Base-by-base conservation (phyloP, 1,284 basidiomycete genomes). In the Irpex sp. region DNA sequence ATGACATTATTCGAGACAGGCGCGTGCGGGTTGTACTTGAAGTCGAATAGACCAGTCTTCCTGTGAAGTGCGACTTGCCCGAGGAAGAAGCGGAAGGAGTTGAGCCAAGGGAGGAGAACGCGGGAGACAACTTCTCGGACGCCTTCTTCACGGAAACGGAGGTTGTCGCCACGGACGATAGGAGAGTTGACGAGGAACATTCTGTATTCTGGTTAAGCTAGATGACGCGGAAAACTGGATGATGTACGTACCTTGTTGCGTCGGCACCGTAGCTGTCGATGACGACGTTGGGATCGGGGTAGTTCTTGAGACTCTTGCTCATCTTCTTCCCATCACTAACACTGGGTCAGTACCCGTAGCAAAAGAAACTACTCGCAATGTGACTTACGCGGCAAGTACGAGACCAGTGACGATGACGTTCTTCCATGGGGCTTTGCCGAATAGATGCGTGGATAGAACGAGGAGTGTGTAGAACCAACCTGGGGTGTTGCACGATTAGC, bases 111-210 rank as follows among this genome's bases (percentile, higher is more conserved):
- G 47, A 98, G 82, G 67, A 99, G 89, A 35, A 98, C 96, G 21
- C 93, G 90, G 37, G 94, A 92, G 68, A 99, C 84, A 63, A 99
- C 95, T 68, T 98, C 96, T 68, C 94, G 92, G 61, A 99, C 97
- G 66, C 97, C 97, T 66, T 96, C 94, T 76, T 99, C 97, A 61
- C 95, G 87, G 90, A 99, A 99, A 58, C 95, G 89, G 49, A 99
- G 84, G 75, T 97, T 98, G 77, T 99, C 97, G 18, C 94, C 97
- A 45, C 97, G 91, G 42, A 99, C 96, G 67, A 99, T 94, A 61
- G 97, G 97, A 18, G 97, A 99, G 79, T 99, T 99, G 70, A 99
- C 96, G 62, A 99, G 84, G 85, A 96, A 99, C 84, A 99, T 94
- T 71, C 92, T 92, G 64, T 57, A 19, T 14, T 54, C 18, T 49